Conservation (phyloP, 345 rosid species). For the Eucalyptus curtisii region DNA sequence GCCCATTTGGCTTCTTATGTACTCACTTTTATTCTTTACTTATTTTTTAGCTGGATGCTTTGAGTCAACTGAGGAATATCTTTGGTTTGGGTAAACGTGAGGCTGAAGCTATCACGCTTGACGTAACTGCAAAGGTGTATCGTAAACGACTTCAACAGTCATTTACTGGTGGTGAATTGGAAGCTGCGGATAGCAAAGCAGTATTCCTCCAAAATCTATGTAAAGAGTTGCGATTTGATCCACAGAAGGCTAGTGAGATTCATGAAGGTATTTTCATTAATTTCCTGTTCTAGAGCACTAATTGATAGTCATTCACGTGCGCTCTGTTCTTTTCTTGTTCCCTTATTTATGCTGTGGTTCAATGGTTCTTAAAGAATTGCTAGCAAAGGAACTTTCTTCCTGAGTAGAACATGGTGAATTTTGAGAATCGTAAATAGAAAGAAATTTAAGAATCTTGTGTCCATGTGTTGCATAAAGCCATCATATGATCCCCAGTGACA, state of each 20-base stretch:
- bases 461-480: not conserved
- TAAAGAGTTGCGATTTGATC: slow-evolving; percentile 79
- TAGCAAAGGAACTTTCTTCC: not conserved
- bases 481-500: not conserved
- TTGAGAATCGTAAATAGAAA: not conserved
- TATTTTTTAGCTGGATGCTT: slow-evolving; percentile 44
- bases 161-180: slow-evolving; percentile 73
- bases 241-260: slow-evolving; percentile 69
- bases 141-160: slow-evolving; percentile 73
- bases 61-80: slow-evolving; percentile 72
- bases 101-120: slow-evolving; percentile 62
- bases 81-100: slow-evolving; percentile 92
- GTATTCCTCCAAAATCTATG: slow-evolving; percentile 86
- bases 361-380: not conserved
- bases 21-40: not conserved
- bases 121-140: slow-evolving; percentile 79
- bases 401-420: not conserved
- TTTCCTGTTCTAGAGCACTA: not conserved
- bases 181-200: slow-evolving; percentile 87
- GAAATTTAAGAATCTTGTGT: not conserved
- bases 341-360: not conserved
- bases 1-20: not conserved
- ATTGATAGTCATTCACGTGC: not conserved
- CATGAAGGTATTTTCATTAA: slow-evolving; percentile 65
- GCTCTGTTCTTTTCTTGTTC: not conserved